These are phyloP conservation scores for Calonectria fujianensis DNA, from an alignment of 2,329 filamentous ascomycete species.

Conservation along the genomic window DNA sequence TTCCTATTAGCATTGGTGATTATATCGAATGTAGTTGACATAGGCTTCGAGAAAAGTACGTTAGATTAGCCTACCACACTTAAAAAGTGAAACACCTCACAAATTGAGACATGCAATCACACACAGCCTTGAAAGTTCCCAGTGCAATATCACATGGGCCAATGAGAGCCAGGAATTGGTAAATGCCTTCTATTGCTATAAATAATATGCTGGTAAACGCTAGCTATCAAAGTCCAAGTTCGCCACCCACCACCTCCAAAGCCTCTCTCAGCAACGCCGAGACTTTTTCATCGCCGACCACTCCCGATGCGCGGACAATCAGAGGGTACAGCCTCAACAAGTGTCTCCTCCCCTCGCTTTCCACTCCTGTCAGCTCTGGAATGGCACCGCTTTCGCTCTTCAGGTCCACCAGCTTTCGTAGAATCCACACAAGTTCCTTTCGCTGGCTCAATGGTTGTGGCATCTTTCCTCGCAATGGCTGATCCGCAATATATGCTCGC, in stretches of 20 bases:
- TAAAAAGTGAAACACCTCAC: neutral
- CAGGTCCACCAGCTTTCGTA: conserved; percentile 80
- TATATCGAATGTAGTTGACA: neutral
- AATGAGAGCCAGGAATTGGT: neutral
- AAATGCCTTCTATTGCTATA: conserved; percentile 11
- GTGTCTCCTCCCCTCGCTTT: conserved; percentile 81
- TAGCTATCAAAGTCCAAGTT: conserved; percentile 58
- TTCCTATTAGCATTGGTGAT: neutral
- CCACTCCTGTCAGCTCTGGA: conserved; percentile 70
- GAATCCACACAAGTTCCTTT: conserved; percentile 83
- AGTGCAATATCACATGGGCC: neutral
- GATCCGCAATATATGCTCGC: conserved; percentile 92
- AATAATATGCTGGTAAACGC: conserved; percentile 22
- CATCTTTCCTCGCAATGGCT: conserved; percentile 91
- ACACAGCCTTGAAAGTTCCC: neutral
- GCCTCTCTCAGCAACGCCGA: conserved; percentile 74
- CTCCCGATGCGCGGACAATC: conserved; percentile 77
- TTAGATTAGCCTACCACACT: neutral
- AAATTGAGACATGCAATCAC: conserved; percentile 3
- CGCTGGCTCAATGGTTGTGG: conserved; percentile 90
- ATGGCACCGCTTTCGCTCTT: conserved; percentile 83
- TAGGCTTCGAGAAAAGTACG: neutral
- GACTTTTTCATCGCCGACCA: conserved; percentile 76
- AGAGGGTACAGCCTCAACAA: conserved; percentile 88
- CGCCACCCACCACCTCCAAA: conserved; percentile 77